A percentile compares a stretch with the other conserved stretches of the same genome.
Evolutionary conservation across 176 grass and related monocot species (phyloP).

Genomic region (Typha latifolia): DNA sequence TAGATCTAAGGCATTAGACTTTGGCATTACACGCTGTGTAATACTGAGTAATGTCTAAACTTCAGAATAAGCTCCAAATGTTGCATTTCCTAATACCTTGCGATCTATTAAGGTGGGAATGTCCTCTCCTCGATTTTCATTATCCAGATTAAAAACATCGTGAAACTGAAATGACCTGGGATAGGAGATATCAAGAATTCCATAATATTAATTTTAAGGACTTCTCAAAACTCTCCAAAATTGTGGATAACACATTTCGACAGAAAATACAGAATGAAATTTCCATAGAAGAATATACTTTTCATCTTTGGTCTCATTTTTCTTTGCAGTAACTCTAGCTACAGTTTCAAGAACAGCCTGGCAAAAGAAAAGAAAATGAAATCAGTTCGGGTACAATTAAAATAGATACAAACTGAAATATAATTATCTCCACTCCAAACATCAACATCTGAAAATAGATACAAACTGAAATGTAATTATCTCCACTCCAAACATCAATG

Average conservation of each 20-base stretch:
- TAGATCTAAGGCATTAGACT: background rate
- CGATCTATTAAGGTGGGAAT: slow-evolving; percentile 95
- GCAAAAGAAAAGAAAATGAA: background rate
- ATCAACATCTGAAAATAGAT: slow-evolving; percentile 8
- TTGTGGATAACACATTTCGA: background rate
- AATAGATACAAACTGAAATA: slow-evolving; percentile 8
- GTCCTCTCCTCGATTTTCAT: slow-evolving; percentile 67
- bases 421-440: background rate
- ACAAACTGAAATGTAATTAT: background rate
- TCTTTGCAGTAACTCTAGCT: slow-evolving; percentile 82
- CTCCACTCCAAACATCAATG: background rate
- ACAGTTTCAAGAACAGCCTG: slow-evolving; percentile 96
- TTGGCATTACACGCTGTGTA: background rate
- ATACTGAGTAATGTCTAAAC: background rate
- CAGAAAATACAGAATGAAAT: slow-evolving; percentile 12
- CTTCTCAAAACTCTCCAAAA: slow-evolving; percentile 6
- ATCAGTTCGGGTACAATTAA: slow-evolving; percentile 3
- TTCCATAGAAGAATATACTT: slow-evolving; percentile 54
- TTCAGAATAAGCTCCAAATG: background rate
- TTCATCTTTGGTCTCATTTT: slow-evolving; percentile 97
- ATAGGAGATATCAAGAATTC: slow-evolving; percentile 19
- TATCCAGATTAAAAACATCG: slow-evolving; percentile 92
- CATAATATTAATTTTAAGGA: slow-evolving; percentile 1
- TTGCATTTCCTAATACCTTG: slow-evolving; percentile 32
- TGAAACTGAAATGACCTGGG: slow-evolving; percentile 85